Evolutionary conservation across 1,284 basidiomycete genomes (phyloP).

Genomic region (Ganoderma resinaceum): DNA sequence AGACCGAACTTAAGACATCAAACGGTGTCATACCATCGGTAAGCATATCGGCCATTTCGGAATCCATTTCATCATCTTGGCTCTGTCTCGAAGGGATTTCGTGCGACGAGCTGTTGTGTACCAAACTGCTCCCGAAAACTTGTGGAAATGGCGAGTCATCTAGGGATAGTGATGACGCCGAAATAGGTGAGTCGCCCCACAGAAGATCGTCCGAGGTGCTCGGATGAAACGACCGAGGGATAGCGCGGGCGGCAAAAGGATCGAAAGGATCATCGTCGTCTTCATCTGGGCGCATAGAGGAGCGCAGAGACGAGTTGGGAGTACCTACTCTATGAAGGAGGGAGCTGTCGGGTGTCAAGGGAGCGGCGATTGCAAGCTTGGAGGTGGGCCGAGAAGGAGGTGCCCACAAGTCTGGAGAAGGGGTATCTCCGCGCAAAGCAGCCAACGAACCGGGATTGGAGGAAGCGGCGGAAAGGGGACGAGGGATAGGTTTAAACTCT

Average conservation of each 20-base stretch:
- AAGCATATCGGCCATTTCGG: conserved; percentile 63
- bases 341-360: conserved; percentile 78
- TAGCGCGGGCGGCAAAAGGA: conserved; percentile 62
- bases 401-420: conserved; percentile 84
- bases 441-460: conserved; percentile 67
- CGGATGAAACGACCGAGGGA: conserved; percentile 66
- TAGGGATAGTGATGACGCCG: conserved; percentile 56
- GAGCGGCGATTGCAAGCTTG: conserved; percentile 89
- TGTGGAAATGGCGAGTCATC: conserved; percentile 47
- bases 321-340: conserved; percentile 61
- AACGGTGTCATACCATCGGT: conserved; percentile 96
- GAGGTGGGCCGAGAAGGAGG: conserved; percentile 76
- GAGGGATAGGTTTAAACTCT: conserved; percentile 73
- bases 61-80: conserved; percentile 50
- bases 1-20: conserved; percentile 93
- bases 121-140: conserved; percentile 27
- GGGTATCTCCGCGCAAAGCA: conserved; percentile 68
- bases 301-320: conserved; percentile 64
- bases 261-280: conserved; percentile 81
- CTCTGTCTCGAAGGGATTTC: conserved; percentile 24
- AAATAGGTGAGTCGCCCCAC: conserved; percentile 60
- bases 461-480: conserved; percentile 76
- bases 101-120: conserved; percentile 26
- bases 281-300: conserved; percentile 61
- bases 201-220: conserved; percentile 66